Conservation (phyloP, 2,329 filamentous ascomycete genomes). For the Xylaria sp. region DNA sequence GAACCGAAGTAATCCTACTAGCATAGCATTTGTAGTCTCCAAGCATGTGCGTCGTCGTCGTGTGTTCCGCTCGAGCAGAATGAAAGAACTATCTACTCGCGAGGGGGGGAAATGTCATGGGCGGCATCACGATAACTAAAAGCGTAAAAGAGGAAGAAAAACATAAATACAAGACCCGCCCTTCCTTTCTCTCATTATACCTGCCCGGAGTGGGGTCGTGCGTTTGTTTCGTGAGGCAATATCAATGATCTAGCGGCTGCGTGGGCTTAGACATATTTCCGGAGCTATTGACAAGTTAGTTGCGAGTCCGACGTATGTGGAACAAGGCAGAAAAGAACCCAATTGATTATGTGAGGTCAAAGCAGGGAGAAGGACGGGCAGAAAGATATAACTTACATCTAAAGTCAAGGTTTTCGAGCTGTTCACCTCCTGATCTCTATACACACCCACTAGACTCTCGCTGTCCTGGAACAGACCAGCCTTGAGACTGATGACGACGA, state of each 20-base stretch:
- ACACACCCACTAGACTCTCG: conserved; percentile 94
- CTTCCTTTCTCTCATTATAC: conserved; percentile 2
- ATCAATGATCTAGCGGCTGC: not conserved
- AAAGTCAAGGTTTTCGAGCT: conserved; percentile 90
- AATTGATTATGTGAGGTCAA: not conserved
- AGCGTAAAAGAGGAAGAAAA: not conserved
- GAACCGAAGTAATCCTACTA: conserved; percentile 19
- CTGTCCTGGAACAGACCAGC: conserved; percentile 95
- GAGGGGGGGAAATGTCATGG: conserved; percentile 16
- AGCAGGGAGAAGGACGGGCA: not conserved
- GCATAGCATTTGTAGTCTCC: conserved; percentile 15
- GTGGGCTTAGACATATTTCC: conserved; percentile 39
- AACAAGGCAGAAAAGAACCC: not conserved
- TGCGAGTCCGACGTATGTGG: not conserved
- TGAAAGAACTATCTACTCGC: conserved; percentile 14
- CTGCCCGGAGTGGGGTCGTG: not conserved
- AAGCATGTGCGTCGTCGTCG: conserved; percentile 11
- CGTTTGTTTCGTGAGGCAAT: not conserved
- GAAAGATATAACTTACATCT: conserved; percentile 75
- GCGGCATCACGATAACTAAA: conserved; percentile 16
- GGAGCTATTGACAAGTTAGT: conserved; percentile 44
- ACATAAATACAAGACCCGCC: conserved; percentile 3
- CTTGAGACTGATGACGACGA: conserved; percentile 97
- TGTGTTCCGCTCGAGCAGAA: not conserved
- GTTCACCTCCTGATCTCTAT: conserved; percentile 93